phyloP scores from a whole-genome alignment of 1,284 basidiomycete species.

The Thecaphora thlaspeos region DNA sequence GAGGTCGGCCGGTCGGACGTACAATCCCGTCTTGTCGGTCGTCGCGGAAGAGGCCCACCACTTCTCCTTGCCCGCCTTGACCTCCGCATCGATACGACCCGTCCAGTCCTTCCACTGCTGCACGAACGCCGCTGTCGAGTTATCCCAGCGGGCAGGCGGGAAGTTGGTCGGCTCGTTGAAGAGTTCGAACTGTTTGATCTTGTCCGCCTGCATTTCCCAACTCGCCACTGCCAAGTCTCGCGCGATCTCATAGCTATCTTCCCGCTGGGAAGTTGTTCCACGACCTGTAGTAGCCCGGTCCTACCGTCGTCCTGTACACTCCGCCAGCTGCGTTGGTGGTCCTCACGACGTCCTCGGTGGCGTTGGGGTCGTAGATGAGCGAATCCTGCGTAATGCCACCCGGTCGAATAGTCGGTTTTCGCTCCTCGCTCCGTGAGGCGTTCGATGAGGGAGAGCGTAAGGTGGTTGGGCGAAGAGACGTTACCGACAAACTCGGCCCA shows the following conservation, averaged over 20 bases:
- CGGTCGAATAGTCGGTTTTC: constrained; percentile 4
- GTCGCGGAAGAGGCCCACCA: constrained; percentile 11
- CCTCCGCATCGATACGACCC: not conserved
- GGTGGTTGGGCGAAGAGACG: constrained; percentile 1
- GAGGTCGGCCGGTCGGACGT: constrained; percentile 6
- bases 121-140: constrained; percentile 4
- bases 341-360: constrained; percentile 2
- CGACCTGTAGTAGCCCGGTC: constrained; percentile 4
- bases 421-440: constrained; percentile 8
- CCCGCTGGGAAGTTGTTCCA: constrained; percentile 7
- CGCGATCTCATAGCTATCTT: constrained; percentile 4
- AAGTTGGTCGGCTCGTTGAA: constrained; percentile 11
- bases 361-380: constrained; percentile 3
- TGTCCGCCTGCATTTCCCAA: constrained; percentile 1
- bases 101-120: constrained; percentile 11
- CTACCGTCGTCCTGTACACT: constrained; percentile 6
- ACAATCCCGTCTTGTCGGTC: constrained; percentile 3
- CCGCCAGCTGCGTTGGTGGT: not conserved
- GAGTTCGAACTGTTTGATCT: constrained; percentile 5
- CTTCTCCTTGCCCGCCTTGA: not conserved
- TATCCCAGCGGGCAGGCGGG: constrained; percentile 1
- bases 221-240: constrained; percentile 3
- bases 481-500: constrained; percentile 10
- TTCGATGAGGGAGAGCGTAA: constrained; percentile 5
- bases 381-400: constrained; percentile 7